A percentile compares a stretch with the other conserved stretches of the same genome.
Evolutionary conservation across 768 basidiomycete genomes (phyloP).

Genomic region (Mycena chlorophos): DNA sequence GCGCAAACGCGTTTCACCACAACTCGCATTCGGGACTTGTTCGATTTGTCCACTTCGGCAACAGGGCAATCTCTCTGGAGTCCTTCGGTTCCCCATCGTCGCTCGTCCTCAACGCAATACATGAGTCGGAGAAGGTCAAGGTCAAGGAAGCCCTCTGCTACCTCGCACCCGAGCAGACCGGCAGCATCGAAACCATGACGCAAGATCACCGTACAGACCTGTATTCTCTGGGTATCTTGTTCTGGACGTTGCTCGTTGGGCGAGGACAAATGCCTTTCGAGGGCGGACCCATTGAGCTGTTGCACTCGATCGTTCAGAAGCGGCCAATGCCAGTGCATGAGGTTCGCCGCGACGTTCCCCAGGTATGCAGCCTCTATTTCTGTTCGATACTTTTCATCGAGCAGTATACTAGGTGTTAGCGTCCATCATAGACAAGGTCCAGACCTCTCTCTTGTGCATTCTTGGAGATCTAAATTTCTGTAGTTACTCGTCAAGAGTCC

Average conservation of each 20-base stretch:
- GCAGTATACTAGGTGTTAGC: slow-evolving; percentile 39
- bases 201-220: slow-evolving; percentile 76
- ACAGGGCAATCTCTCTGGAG: slow-evolving; percentile 70
- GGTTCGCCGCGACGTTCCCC: slow-evolving; percentile 69
- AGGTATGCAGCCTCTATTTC: slow-evolving; percentile 41
- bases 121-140: slow-evolving; percentile 64
- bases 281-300: slow-evolving; percentile 59
- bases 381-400: neutral
- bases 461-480: slow-evolving; percentile 8
- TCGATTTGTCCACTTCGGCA: slow-evolving; percentile 72
- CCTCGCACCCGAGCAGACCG: slow-evolving; percentile 75
- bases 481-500: slow-evolving; percentile 70
- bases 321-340: slow-evolving; percentile 76
- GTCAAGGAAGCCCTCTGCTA: slow-evolving; percentile 77
- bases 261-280: slow-evolving; percentile 65
- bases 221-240: slow-evolving; percentile 70
- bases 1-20: slow-evolving; percentile 75
- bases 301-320: slow-evolving; percentile 72
- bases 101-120: slow-evolving; percentile 60
- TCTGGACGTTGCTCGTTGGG: slow-evolving; percentile 76
- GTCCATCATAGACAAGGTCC: slow-evolving; percentile 66
- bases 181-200: slow-evolving; percentile 67
- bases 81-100: slow-evolving; percentile 71
- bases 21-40: slow-evolving; percentile 70
- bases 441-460: neutral